A percentile compares a stretch with the other conserved stretches of the same genome.
Conservation (phyloP, 2,329 filamentous ascomycete genomes). For the Diplodia corticola region DNA sequence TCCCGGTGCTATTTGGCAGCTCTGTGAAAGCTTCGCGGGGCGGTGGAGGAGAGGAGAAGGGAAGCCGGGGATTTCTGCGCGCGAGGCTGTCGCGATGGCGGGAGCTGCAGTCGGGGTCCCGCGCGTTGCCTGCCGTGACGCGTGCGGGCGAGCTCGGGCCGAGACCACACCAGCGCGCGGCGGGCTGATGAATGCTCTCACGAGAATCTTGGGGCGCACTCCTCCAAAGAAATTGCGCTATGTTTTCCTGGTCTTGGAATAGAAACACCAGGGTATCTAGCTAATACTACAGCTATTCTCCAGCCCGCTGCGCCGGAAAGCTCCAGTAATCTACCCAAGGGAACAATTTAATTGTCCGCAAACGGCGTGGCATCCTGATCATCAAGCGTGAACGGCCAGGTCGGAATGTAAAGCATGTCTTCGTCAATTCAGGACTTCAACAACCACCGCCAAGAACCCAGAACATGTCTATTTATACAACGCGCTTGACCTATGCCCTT, state of each 20-base stretch:
- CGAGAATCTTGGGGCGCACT: no score
- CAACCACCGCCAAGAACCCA: not conserved
- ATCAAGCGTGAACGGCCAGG: not conserved
- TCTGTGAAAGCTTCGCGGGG: slow-evolving; percentile 10
- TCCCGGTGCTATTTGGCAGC: not conserved
- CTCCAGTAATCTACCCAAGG: not conserved
- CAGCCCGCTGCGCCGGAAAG: not conserved
- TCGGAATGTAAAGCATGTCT: slow-evolving; percentile 11
- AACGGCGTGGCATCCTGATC: not conserved
- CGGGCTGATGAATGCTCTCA: slow-evolving; percentile 2
- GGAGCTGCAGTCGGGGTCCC: slow-evolving; percentile 5
- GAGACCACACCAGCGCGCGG: not conserved
- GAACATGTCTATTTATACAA: slow-evolving; percentile 48
- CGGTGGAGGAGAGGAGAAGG: not conserved
- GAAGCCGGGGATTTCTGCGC: not conserved
- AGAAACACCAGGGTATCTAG: slow-evolving; percentile 13
- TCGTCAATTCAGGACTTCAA: slow-evolving; percentile 20
- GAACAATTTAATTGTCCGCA: not conserved
- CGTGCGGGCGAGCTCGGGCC: slow-evolving; percentile 17
- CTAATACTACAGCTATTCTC: not conserved
- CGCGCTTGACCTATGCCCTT: slow-evolving; percentile 58
- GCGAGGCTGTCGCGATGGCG: slow-evolving; percentile 10
- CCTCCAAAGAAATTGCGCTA: not conserved
- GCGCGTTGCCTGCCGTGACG: slow-evolving; percentile 5
- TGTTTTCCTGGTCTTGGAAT: not conserved